A percentile compares a stretch with the other conserved stretches of the same genome.
Conservation (phyloP, 768 basidiomycete genomes). For the Pisolithus orientalis region DNA sequence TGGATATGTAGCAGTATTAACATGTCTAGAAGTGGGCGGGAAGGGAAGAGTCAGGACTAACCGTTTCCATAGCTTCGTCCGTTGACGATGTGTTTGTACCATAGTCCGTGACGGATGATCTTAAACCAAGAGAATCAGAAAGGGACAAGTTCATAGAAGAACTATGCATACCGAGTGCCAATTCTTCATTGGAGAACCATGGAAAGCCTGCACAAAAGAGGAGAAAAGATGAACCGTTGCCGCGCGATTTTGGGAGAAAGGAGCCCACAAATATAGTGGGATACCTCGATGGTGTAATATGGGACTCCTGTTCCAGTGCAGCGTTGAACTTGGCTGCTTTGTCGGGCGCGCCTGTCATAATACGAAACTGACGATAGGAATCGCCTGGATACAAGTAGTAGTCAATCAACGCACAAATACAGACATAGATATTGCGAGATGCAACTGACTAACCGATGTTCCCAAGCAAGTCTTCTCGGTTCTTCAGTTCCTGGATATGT, state of each 20-base stretch:
- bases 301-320: slow-evolving; percentile 37
- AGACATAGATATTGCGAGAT: neutral
- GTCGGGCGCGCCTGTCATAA: slow-evolving; percentile 66
- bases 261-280: slow-evolving; percentile 5
- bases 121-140: slow-evolving; percentile 16
- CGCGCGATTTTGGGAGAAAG: neutral
- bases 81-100: slow-evolving; percentile 49
- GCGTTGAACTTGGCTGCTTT: slow-evolving; percentile 60
- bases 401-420: neutral
- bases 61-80: slow-evolving; percentile 64
- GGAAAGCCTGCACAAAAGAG: slow-evolving; percentile 47
- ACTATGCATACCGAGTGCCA: slow-evolving; percentile 58
- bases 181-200: slow-evolving; percentile 57
- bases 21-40: slow-evolving; percentile 20
- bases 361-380: slow-evolving; percentile 57
- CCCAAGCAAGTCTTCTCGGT: slow-evolving; percentile 44
- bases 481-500: slow-evolving; percentile 35
- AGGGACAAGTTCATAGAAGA: slow-evolving; percentile 14
- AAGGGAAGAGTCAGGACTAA: slow-evolving; percentile 14
- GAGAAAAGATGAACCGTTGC: neutral
- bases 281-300: slow-evolving; percentile 36
- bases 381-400: slow-evolving; percentile 26
- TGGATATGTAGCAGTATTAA: slow-evolving; percentile 15
- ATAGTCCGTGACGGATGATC: slow-evolving; percentile 71
- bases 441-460: slow-evolving; percentile 38